Evolutionary conservation across 208 protist species (phyloP), one percentile per base, ranked within the genome.

Genomic region (Vickermania spadyakhi): DNA sequence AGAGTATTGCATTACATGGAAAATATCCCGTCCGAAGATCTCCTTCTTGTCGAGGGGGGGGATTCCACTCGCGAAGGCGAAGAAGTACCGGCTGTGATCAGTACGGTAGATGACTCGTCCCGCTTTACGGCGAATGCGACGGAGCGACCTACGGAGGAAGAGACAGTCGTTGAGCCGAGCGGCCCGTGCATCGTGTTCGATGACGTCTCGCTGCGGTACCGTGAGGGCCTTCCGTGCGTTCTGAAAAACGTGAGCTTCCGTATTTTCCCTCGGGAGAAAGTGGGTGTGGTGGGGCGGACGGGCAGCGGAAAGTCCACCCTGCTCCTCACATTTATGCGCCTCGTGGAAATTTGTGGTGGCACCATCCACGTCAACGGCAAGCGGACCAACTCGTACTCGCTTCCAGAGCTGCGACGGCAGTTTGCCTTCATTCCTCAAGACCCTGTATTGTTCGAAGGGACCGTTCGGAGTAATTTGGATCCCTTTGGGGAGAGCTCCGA

Each of bases 241-340:
- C 75, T 96, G 31, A 60, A 70, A 22, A 73, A 70, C 52, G 62
- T 96, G 27, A 76, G 36, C 57, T 81, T 87, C 28, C 21, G 25
- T 2, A 74, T 97, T 18, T 14, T 25, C 11, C 52, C 73, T 23
- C 72, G 73, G 21, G 70, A 96, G 69, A 96, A 95, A 63, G 74
- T 94, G 23, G 79, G 71, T 27, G 66, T 96, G 7, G 79, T 93
- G 54, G 89, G 91, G 22, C 70, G 80, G 53, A 93, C 89, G 0
- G 91, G 91, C 0, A 79, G 75, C 53, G 87, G 89, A 7, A 96
- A 96, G 76, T 87, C 80, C 25, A 81, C 87, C 30, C 57, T 96
- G 60, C 58, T 93, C 58, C 68, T 81, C 11, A 73, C 84, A 4
- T 61, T 94, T 4, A 31, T 92, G 14, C 70, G 86, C 22, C 73